Evolutionary conservation across 257 asterid species (phyloP), one percentile per base, ranked within the genome.

Genomic region (Jacaranda copaia): DNA sequence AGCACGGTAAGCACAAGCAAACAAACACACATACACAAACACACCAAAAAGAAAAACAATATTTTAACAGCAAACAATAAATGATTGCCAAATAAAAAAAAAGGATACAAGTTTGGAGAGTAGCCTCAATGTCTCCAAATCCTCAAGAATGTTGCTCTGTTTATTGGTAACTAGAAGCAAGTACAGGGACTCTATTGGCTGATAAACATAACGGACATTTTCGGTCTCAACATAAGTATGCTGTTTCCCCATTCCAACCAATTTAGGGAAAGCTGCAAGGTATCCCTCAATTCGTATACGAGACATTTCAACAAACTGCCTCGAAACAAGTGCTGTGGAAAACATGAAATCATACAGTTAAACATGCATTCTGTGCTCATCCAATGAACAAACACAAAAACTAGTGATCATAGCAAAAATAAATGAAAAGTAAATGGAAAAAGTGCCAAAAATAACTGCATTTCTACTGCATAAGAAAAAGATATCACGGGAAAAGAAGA

Each of bases 221-320:
- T 92, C 99, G 10, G 98, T 92, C 92, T 92, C 99, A 66, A 94
- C 79, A 73, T 85, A 94, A 63, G 99, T 92, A 79, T 94, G 99
- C 42, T 94, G 95, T 77, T 94, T 92, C 80, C 99, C 98, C 45
- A 85, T 86, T 81, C 97, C 98, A 76, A 92, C 95, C 89, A 94
- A 84, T 81, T 92, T 94, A 62, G 98, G 98, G 73, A 94, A 91
- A 73, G 98, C 99, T 69, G 97, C 97, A 86, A 94, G 96, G 85
- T 92, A 93, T 48, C 98, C 98, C 86, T 94, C 99, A 79, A 94
- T 94, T 74, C 99, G 86, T 76, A 89, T 91, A 73, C 95, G 98
- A 77, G 99, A 89, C 98, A 94, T 92, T 71, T 92, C 96, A 45
- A 94, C 99, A 89, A 84, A 94, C 81, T 94, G 99, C 90, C 99